Conservation (phyloP, 2,329 filamentous ascomycete species). For the Talaromyces sp. region DNA sequence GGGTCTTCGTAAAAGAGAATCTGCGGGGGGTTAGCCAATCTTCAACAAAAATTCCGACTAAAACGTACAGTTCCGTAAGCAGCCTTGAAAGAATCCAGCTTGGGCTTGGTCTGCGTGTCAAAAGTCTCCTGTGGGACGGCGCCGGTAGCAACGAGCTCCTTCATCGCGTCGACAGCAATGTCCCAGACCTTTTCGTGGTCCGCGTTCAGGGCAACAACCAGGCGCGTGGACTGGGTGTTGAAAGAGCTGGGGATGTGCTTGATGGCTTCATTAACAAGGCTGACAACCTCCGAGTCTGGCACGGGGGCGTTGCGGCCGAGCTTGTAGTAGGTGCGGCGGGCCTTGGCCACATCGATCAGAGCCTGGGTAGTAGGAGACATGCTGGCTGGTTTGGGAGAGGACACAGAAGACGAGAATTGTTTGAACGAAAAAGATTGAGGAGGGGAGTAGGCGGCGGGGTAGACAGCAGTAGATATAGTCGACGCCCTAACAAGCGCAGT, state of each 20-base stretch:
- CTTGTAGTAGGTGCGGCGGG: conserved; percentile 32
- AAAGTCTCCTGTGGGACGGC: conserved; percentile 48
- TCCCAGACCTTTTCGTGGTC: conserved; percentile 90
- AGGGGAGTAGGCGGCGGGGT: neutral
- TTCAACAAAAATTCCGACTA: too few species aligned
- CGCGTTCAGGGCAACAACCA: conserved; percentile 70
- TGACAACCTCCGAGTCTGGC: conserved; percentile 30
- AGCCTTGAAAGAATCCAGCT: conserved; percentile 58
- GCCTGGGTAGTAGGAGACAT: conserved; percentile 16
- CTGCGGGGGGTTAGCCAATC: conserved; percentile 14
- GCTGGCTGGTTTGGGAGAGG: neutral
- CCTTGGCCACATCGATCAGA: conserved; percentile 26
- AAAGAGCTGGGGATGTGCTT: conserved; percentile 72
- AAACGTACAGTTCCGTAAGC: conserved; percentile 68
- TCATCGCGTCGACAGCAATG: conserved; percentile 59
- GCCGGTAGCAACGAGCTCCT: conserved; percentile 60
- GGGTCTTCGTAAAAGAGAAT: conserved; percentile 84
- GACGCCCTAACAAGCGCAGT: neutral
- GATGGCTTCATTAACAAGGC: conserved; percentile 46
- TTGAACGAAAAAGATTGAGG: neutral
- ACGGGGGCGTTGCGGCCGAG: conserved; percentile 30
- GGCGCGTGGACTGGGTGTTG: conserved; percentile 80
- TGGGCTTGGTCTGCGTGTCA: conserved; percentile 41
- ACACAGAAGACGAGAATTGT: conserved; percentile 1
- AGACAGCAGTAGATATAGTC: conserved; percentile 2